Conservation (phyloP, 306 rosid genomes). For the Dryas drummondii region DNA sequence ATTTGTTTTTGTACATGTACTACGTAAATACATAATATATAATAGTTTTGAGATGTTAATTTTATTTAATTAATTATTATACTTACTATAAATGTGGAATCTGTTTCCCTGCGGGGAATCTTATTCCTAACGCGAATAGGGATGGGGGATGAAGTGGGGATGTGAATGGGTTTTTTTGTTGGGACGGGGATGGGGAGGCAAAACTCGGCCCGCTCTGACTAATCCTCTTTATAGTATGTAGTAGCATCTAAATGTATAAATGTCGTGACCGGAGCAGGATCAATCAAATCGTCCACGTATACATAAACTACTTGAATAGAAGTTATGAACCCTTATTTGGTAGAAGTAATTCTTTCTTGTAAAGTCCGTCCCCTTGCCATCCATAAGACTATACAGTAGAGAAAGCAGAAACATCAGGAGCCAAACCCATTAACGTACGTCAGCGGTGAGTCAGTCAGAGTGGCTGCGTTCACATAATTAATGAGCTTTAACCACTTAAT, state of each 20-base stretch:
- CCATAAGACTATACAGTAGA: no score
- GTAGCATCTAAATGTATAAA: neutral
- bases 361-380: neutral
- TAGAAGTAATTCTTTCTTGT: neutral
- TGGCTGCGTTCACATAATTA: conserved; percentile 24
- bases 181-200: no score
- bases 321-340: neutral
- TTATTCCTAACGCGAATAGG: no score
- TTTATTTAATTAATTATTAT: no score
- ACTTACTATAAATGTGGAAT: no score
- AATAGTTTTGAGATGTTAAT: no score
- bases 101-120: no score
- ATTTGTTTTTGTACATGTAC: no score
- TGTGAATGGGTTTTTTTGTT: no score
- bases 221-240: neutral
- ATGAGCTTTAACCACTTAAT: conserved; percentile 24
- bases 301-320: neutral
- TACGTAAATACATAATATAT: no score
- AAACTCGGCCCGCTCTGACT: no score
- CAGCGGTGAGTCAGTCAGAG: conserved; percentile 28
- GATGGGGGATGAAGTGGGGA: no score
- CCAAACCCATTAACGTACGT: neutral
- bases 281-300: neutral
- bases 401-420: conserved; percentile 34
- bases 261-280: neutral